A percentile compares a stretch with the other conserved stretches of the same genome.
phyloP scores from a whole-genome alignment of 2,329 filamentous ascomycete genomes.

The Pseudogymnoascus sp. region DNA sequence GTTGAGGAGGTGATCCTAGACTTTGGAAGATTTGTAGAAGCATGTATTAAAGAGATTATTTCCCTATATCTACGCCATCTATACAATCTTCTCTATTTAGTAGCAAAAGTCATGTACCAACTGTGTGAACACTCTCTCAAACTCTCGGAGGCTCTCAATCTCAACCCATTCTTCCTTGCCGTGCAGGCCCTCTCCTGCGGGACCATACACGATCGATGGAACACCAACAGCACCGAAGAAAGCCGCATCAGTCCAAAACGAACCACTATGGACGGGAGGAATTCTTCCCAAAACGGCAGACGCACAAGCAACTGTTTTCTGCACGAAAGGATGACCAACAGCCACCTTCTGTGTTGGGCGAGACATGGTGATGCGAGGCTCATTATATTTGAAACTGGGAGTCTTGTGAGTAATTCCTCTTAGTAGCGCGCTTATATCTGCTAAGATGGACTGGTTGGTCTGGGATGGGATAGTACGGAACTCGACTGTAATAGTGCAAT shows the following conservation, averaged over 20 bases:
- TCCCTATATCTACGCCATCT: too few relatives aligned
- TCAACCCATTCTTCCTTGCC: conserved; percentile 42
- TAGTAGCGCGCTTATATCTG: conserved; percentile 33
- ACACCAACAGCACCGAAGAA: conserved; percentile 37
- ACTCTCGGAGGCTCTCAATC: conserved; percentile 28
- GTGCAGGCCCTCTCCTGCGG: conserved; percentile 40
- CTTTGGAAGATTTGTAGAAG: too few relatives aligned
- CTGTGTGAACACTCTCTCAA: too few relatives aligned
- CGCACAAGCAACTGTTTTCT: conserved; percentile 2
- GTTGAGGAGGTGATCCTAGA: too few relatives aligned
- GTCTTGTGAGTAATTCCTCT: conserved; percentile 26
- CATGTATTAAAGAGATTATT: too few relatives aligned
- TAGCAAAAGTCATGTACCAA: too few relatives aligned
- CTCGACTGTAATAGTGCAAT: conserved; percentile 41
- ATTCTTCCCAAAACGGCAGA: conserved; percentile 20
- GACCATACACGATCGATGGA: conserved; percentile 39
- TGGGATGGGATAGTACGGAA: conserved; percentile 39
- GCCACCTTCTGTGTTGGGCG: conserved; percentile 24
- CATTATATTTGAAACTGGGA: conserved; percentile 31
- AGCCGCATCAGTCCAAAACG: conserved; percentile 43
- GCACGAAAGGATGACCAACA: conserved; percentile 26
- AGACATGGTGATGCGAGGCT: conserved; percentile 33
- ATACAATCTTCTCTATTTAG: too few relatives aligned
- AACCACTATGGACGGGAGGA: neutral
- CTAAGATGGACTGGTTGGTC: conserved; percentile 29